Percentiles rank a stretch among this genome's conserved stretches.
These are phyloP conservation scores for Aspergillus sergii DNA, from an alignment of 2,329 filamentous ascomycete genomes.

Conservation along the genomic window DNA sequence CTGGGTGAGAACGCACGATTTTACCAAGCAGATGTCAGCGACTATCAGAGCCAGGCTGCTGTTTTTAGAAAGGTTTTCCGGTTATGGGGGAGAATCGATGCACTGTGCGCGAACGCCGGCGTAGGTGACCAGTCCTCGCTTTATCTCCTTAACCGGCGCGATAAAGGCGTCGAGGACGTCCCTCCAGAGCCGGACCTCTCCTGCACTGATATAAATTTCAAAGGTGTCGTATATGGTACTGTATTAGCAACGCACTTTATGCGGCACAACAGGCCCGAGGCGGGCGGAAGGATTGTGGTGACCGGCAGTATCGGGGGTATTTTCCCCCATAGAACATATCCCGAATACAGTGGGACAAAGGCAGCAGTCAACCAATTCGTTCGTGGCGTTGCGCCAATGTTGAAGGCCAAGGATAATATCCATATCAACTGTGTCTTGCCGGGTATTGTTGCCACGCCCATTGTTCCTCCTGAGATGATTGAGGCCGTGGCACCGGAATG, in stretches of 20 bases:
- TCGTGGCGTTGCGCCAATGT: constrained; percentile 40
- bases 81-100: constrained; percentile 52
- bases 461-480: constrained; percentile 50
- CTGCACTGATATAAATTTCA: constrained; percentile 55
- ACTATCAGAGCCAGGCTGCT: constrained; percentile 48
- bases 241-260: constrained; percentile 57
- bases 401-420: constrained; percentile 52
- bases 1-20: constrained; percentile 44
- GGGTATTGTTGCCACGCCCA: constrained; percentile 50
- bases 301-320: constrained; percentile 50
- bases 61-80: constrained; percentile 49
- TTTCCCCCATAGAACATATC: constrained; percentile 48
- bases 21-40: constrained; percentile 49
- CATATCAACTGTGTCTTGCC: constrained; percentile 53
- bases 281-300: constrained; percentile 49
- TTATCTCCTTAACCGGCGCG: constrained; percentile 46
- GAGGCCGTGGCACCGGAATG: constrained; percentile 42
- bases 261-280: constrained; percentile 48
- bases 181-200: constrained; percentile 50
- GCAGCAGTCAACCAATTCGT: constrained; percentile 50
- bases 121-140: constrained; percentile 50
- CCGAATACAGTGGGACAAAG: constrained; percentile 57
- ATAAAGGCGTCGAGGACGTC: constrained; percentile 33
- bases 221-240: constrained; percentile 54
- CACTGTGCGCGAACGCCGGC: constrained; percentile 55